phyloP scores from a whole-genome alignment of 306 rosid species.

The Trifolium repens region DNA sequence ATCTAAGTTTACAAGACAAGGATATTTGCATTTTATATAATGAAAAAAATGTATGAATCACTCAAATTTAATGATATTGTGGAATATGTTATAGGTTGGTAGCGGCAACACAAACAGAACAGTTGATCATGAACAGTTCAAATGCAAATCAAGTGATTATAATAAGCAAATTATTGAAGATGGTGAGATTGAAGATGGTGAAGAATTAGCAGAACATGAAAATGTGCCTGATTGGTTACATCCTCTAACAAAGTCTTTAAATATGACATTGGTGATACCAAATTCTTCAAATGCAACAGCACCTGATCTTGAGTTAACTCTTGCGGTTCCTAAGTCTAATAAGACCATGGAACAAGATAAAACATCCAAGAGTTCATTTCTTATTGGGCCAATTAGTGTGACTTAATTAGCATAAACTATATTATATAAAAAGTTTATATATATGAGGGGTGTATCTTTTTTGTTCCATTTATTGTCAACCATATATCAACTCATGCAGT shows the following conservation, averaged over 20 bases:
- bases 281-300: slow-evolving; percentile 27
- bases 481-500: slow-evolving; percentile 16
- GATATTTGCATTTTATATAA: background rate
- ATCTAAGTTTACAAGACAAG: too few species aligned
- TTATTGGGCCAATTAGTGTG: slow-evolving; percentile 38
- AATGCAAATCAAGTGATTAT: slow-evolving; percentile 27
- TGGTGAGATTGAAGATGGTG: slow-evolving; percentile 31
- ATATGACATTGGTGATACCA: slow-evolving; percentile 19
- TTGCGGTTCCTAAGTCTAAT: slow-evolving; percentile 55
- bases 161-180: slow-evolving; percentile 36
- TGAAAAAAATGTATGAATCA: background rate
- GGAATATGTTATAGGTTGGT: slow-evolving; percentile 50
- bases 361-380: slow-evolving; percentile 39
- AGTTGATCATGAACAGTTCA: too few species aligned
- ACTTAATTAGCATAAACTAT: slow-evolving; percentile 38
- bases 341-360: slow-evolving; percentile 48
- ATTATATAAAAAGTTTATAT: background rate
- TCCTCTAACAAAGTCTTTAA: slow-evolving; percentile 38
- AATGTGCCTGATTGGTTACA: slow-evolving; percentile 47
- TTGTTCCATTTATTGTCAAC: slow-evolving; percentile 22
- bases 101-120: slow-evolving; percentile 33
- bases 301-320: slow-evolving; percentile 75
- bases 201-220: slow-evolving; percentile 18
- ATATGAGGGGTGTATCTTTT: background rate
- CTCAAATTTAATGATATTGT: background rate